Conservation (phyloP, 2,329 filamentous ascomycete species). For the Talaromyces islandicus region DNA sequence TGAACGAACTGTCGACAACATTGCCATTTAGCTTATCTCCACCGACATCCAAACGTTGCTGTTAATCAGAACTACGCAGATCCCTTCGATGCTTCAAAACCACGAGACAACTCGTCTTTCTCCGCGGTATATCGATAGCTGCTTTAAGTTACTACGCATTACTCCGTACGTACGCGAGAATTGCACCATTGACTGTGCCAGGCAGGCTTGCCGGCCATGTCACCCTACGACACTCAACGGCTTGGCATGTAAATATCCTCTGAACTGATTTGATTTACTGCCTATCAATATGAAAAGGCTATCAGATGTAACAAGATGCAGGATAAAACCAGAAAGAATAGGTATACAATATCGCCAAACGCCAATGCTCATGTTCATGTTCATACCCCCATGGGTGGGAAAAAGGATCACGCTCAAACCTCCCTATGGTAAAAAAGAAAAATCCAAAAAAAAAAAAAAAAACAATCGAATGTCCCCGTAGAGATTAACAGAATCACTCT, state of each 20-base stretch:
- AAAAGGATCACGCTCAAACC: background rate
- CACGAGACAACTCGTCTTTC: background rate
- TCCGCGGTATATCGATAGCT: background rate
- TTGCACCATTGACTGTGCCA: background rate
- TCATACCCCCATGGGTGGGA: background rate
- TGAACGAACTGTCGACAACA: background rate
- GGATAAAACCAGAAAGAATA: background rate
- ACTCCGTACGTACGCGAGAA: background rate
- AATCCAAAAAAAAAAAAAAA: too few relatives aligned
- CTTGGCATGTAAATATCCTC: background rate
- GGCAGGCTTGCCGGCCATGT: background rate
- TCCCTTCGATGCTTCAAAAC: background rate
- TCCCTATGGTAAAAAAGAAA: background rate
- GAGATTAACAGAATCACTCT: conserved; percentile 18
- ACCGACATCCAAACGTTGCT: background rate
- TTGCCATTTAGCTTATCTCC: background rate
- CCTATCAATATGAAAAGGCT: background rate
- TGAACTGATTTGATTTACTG: background rate
- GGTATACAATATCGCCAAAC: background rate
- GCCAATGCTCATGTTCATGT: background rate
- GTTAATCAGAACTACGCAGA: background rate
- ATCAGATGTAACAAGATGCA: background rate
- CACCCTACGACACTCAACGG: background rate
- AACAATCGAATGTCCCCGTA: conserved; percentile 9
- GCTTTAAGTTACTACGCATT: background rate